Evolutionary conservation across 257 asterid species (phyloP), one percentile per base, ranked within the genome.

Genomic region (Nicotiana obtusifolia): DNA sequence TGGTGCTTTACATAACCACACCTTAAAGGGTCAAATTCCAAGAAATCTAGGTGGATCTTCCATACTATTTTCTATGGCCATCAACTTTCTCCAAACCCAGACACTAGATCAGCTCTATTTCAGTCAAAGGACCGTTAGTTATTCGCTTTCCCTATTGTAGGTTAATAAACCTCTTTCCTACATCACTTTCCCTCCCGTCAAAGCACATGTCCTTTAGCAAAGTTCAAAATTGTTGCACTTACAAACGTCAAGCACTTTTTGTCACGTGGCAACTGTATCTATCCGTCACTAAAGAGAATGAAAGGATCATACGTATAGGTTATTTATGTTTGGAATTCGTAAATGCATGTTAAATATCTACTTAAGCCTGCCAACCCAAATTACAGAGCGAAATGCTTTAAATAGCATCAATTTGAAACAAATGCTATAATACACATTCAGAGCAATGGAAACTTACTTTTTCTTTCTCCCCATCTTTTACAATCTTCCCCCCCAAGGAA

Each of bases 381-480:
- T 9, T 7, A 49, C 24, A 49, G 44, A 76, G 69, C 9, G n/a
- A 28, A 76, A 7, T 28, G n/a, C 73, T 26, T 61, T 67, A 61
- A 16, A 17, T 47, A 28, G 54, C 61, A 77, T 73, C 79, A 73
- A 49, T 22, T 73, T 24, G 44, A 76, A 82, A 61, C 5, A 54
- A 44, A 76, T 79, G 61, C 24, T 24, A 49, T n/a, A 73, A 22
- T 49, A 47, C 52, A 62, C 16, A 73, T 56, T 30, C 67, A 22
- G 68, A 76, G 81, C 64, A 82, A 66, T 11, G 41, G 22, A 22
- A 1, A 80, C 86, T 84, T 89, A 93, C 98, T 80, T 86, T 87
- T 30, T 80, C 68, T 82, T 82, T 84, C n/a, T 83, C 86, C 37
- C 37, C 83, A 33, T 86, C 85, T 10, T 64, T 64, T 80, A 41